A percentile compares a stretch with the other conserved stretches of the same genome.
phyloP scores from a whole-genome alignment of 495 filamentous ascomycete species.

The Collariella sp. region DNA sequence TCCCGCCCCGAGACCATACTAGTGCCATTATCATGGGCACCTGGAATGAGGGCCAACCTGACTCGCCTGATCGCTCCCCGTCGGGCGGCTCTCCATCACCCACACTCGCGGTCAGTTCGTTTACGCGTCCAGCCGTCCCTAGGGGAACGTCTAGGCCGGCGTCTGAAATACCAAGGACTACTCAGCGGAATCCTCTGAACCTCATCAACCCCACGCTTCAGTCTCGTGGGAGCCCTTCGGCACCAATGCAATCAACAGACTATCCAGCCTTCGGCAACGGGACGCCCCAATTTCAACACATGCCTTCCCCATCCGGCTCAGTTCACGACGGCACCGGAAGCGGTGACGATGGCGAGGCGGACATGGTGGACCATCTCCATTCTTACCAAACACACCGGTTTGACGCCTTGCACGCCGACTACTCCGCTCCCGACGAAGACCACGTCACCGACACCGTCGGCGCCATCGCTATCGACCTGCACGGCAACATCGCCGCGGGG shows the following conservation, averaged over 20 bases:
- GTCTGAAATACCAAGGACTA: neutral
- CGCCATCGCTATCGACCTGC: conserved; percentile 80
- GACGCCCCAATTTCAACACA: neutral
- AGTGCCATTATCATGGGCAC: conserved; percentile 46
- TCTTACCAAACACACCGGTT: neutral
- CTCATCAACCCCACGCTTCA: conserved; percentile 16
- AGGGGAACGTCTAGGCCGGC: neutral
- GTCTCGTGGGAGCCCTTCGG: conserved; percentile 3
- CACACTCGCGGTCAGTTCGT: neutral
- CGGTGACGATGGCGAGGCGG: conserved; percentile 2
- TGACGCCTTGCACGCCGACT: neutral
- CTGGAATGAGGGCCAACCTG: conserved; percentile 54
- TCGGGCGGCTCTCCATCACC: conserved; percentile 10
- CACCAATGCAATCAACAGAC: conserved; percentile 9
- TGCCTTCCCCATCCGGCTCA: conserved; percentile 1
- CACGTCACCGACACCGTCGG: conserved; percentile 86
- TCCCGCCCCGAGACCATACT: conserved; percentile 37
- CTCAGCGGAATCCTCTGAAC: conserved; percentile 7
- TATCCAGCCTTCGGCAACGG: conserved; percentile 17
- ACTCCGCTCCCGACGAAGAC: conserved; percentile 27
- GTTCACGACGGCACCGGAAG: conserved; percentile 20
- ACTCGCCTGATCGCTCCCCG: conserved; percentile 34
- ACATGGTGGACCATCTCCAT: conserved; percentile 1
- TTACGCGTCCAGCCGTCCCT: conserved; percentile 4
- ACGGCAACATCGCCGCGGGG: conserved; percentile 86